Evolutionary conservation across 177 flowering plant genomes (phyloP), one percentile per base, ranked within the genome.

Genomic region (Telopea speciosissima): DNA sequence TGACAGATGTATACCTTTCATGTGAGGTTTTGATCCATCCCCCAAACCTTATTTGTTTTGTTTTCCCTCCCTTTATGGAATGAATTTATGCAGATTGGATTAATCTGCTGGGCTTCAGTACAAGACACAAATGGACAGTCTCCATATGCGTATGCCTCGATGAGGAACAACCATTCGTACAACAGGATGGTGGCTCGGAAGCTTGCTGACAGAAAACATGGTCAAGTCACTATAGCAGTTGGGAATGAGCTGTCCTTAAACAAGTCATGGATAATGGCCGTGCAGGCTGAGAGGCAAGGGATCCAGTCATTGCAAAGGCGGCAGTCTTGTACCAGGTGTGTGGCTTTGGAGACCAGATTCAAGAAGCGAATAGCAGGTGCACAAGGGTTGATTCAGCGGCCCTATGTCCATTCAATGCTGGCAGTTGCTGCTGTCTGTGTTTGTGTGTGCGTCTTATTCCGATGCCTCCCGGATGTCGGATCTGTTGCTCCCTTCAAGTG

Each of bases 391-490:
- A 89, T 91, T 70, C 87, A 86, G 52, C 89, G 90, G 3, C 97
- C 98, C 56, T 89, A 79, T 58, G 69, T 91, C 61, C 96, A 88
- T 72, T 89, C 94, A 40, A 84, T 93, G 94, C 89, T 93, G 68
- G 89, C 91, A 4, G 76, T 93, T 74, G 98, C 97, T 61, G 96
- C 98, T 40, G 93, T 93, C 7, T 93, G 98, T 70, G 98, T 91
- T 6, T 93, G 98, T 76, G 97, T 93, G 11, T 90, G 96, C 74
- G 60, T 93, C 62, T 86, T 91, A 82, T 73, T 88, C 45, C 79
- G 94, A 63, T 90, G 95, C 9, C 75, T 82, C 8, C 93, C 93
- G 0, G 79, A 85, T 44, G 76, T 85, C 62, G 91, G 91, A 28
- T 67, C 71, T 10, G 87, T 80, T 64, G 81, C 80, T 70, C 91